Base-by-base conservation (phyloP, 192 early-diverging fungal species). In the Rhizophagus prolifer region DNA sequence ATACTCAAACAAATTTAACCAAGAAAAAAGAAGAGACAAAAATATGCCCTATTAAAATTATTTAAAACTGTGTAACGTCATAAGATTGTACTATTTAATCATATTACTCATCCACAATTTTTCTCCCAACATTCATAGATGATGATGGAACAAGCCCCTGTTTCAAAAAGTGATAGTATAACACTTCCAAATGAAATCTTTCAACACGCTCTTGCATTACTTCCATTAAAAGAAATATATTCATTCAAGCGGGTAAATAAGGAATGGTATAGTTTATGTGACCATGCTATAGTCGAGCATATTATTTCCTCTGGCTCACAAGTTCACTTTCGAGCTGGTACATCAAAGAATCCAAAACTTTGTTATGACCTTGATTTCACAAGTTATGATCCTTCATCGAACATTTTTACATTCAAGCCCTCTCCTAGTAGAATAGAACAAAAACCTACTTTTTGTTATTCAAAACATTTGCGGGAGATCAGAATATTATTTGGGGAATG, bases 401-500 rank as follows among this genome's bases (percentile, higher is more conserved):
- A 47, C n/a, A 26, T 72, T 72, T 72, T 58, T 26, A 72, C 71
- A 25, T 72, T 72, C 50, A 58, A 58, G 28, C 71, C 71, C 14
- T 19, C 26, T 26, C 26, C 13, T 31, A 36, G n/a, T 10, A 47
- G 23, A n/a, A 16, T 16, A 59, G 19, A 26, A 26, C 1, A 9
- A 72, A 5, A 26, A 26, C 23, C 41, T 26, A 30, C 47, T 72
- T 44, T 34, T 28, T 72, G 71, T 59, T 23, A 31, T 26, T 38
- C 19, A 31, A 26, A 44, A 23, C 25, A 72, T 34, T 58, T 72
- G 25, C n/a, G 47, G 30, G 41, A 72, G 26, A 26, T 72, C 6
- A 72, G 47, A n/a, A 72, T 72, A 31, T 59, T 72, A 3, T 72
- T 72, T 30, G 28, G 58, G 26, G 71, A 72, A 23, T 72, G 71